phyloP scores from a whole-genome alignment of 176 grass and related monocot species.

The Dendrocalamus sinicus region DNA sequence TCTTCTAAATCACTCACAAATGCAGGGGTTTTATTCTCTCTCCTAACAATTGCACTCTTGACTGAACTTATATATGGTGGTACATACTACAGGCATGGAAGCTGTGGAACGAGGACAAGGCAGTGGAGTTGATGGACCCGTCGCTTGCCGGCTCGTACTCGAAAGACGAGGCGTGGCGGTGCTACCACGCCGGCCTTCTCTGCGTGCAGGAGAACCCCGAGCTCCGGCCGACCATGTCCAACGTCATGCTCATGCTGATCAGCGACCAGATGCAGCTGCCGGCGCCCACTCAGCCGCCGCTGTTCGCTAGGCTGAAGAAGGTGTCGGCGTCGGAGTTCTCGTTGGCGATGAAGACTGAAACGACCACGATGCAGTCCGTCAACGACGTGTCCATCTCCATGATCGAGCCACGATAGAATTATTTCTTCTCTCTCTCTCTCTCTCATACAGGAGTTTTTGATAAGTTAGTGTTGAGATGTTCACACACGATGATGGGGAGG shows the following conservation, averaged over 20 bases:
- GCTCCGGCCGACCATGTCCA: constrained; percentile 82
- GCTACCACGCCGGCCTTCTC: constrained; percentile 73
- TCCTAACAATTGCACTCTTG: not conserved
- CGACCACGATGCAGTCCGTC: constrained; percentile 62
- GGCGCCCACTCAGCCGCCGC: constrained; percentile 49
- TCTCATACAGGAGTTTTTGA: not conserved
- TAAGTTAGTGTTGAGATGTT: not conserved
- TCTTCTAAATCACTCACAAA: not conserved
- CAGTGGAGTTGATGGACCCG: constrained; percentile 71
- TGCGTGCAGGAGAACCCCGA: constrained; percentile 85
- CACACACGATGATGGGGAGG: not conserved
- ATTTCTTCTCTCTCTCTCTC: not conserved
- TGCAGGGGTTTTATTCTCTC: not conserved
- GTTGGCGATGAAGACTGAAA: constrained; percentile 50
- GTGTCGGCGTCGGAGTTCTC: constrained; percentile 48
- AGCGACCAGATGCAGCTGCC: constrained; percentile 62
- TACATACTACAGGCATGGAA: constrained; percentile 67
- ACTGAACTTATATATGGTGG: not conserved
- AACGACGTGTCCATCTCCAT: constrained; percentile 81
- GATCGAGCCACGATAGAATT: constrained; percentile 61
- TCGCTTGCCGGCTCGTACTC: constrained; percentile 54
- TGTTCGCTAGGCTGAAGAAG: constrained; percentile 43
- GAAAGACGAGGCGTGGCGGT: constrained; percentile 57
- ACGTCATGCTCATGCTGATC: constrained; percentile 71
- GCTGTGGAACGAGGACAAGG: constrained; percentile 65